Percentiles rank a stretch among this genome's conserved stretches.
Evolutionary conservation across 2,329 filamentous ascomycete species (phyloP).

Genomic region (Xylariaceae sp.): DNA sequence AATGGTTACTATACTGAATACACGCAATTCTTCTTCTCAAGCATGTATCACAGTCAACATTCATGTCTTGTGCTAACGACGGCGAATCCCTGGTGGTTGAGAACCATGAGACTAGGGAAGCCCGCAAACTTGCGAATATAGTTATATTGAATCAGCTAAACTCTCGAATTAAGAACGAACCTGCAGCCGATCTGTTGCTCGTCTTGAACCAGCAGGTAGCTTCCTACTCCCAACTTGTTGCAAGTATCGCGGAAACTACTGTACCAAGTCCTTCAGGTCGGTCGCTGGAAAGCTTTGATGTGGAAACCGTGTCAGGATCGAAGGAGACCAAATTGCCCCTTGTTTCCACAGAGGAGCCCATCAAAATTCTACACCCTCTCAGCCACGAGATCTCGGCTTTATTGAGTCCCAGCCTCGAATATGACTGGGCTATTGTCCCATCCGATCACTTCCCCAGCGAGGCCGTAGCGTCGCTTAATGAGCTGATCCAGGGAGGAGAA

Average conservation of each 20-base stretch:
- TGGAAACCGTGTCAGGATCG: background rate
- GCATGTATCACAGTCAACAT: too few species aligned
- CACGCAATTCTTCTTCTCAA: too few species aligned
- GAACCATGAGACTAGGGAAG: conserved; percentile 4
- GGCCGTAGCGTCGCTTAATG: background rate
- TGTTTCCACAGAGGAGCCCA: background rate
- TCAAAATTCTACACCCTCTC: conserved; percentile 6
- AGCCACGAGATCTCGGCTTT: conserved; percentile 4
- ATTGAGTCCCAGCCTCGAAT: background rate
- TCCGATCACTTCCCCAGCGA: background rate
- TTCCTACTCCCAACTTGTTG: conserved; percentile 4
- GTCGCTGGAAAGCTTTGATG: background rate
- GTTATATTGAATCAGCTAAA: conserved; percentile 1
- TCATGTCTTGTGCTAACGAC: conserved; percentile 1
- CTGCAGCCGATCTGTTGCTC: background rate
- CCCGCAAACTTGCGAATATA: conserved; percentile 6
- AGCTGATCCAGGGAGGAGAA: conserved; percentile 5
- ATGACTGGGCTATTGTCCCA: conserved; percentile 1
- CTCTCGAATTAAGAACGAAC: background rate
- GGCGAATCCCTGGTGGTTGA: conserved; percentile 5
- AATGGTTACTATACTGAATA: too few species aligned
- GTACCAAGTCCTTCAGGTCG: background rate
- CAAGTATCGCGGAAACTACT: conserved; percentile 4
- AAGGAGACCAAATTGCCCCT: background rate
- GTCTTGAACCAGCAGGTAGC: conserved; percentile 4